Evolutionary conservation across 2,329 filamentous ascomycete genomes (phyloP).

Genomic region (Beauveria sp.): DNA sequence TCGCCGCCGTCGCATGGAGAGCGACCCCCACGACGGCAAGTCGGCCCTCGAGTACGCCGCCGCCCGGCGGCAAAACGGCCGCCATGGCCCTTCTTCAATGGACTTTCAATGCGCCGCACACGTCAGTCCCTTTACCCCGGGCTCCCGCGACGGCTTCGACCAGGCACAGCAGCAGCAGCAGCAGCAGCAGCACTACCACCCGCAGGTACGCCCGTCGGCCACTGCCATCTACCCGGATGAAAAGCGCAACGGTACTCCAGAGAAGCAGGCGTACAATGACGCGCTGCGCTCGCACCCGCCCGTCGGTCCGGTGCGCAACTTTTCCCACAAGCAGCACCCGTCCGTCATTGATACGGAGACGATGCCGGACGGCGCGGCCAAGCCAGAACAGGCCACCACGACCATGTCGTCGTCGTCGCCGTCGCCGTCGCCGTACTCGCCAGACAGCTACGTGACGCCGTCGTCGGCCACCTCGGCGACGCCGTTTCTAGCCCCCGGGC

Average conservation of each 20-base stretch:
- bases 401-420: not conserved
- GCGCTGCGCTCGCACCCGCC: conserved; percentile 8
- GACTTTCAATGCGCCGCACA: conserved; percentile 46
- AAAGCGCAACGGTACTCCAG: too few relatives aligned
- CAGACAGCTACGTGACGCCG: not conserved
- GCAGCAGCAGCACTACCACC: conserved; percentile 18
- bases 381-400: not conserved
- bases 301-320: not conserved
- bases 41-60: conserved; percentile 11
- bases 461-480: conserved; percentile 5
- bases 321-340: conserved; percentile 7
- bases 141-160: conserved; percentile 26
- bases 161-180: not conserved
- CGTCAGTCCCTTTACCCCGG: conserved; percentile 31
- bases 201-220: not conserved
- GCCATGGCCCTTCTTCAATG: conserved; percentile 27
- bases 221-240: too few relatives aligned
- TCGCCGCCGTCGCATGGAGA: conserved; percentile 29
- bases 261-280: not conserved
- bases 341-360: not conserved
- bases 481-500: not conserved
- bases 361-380: not conserved
- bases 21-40: not conserved
- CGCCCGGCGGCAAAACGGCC: conserved; percentile 9
- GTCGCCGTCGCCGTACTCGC: not conserved